Percentiles rank a stretch among this genome's conserved stretches.
Conservation (phyloP, 2,329 filamentous ascomycete genomes). For the Colletotrichum chrysophilum region DNA sequence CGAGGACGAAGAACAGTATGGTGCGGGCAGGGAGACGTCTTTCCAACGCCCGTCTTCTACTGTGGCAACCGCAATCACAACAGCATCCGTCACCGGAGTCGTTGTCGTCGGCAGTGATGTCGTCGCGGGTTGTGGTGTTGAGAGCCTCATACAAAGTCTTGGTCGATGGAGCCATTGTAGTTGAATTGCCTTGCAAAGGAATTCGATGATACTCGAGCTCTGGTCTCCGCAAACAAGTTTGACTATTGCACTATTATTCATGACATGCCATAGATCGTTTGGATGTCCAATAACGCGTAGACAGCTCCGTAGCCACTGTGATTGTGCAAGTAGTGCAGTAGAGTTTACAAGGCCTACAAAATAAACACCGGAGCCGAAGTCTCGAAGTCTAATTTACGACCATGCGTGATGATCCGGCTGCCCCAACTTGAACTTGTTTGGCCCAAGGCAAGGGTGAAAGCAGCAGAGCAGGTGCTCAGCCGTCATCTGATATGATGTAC, state of each 20-base stretch:
- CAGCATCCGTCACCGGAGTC: background rate
- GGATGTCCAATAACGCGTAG: background rate
- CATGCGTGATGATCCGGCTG: background rate
- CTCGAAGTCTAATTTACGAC: background rate
- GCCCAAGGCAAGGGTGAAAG: background rate
- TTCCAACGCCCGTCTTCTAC: background rate
- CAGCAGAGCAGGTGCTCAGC: background rate
- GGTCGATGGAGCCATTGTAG: background rate
- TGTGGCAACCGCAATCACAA: background rate
- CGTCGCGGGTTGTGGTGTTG: background rate
- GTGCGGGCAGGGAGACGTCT: background rate
- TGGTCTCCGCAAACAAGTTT: rapidly evolving
- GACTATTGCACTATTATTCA: background rate
- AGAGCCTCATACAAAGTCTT: background rate
- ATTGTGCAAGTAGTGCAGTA: too few relatives aligned
- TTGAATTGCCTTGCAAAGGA: background rate
- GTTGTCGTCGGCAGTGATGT: background rate
- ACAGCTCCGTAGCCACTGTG: background rate
- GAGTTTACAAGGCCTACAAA: background rate
- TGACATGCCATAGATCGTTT: background rate
- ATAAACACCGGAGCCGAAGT: background rate
- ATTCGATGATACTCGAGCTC: rapidly evolving
- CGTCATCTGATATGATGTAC: background rate
- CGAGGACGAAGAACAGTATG: background rate
- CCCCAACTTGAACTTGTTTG: background rate